Evolutionary conservation across 1,284 basidiomycete species (phyloP), one percentile per base, ranked within the genome.

Genomic region (Boletellus dicymbophilus): DNA sequence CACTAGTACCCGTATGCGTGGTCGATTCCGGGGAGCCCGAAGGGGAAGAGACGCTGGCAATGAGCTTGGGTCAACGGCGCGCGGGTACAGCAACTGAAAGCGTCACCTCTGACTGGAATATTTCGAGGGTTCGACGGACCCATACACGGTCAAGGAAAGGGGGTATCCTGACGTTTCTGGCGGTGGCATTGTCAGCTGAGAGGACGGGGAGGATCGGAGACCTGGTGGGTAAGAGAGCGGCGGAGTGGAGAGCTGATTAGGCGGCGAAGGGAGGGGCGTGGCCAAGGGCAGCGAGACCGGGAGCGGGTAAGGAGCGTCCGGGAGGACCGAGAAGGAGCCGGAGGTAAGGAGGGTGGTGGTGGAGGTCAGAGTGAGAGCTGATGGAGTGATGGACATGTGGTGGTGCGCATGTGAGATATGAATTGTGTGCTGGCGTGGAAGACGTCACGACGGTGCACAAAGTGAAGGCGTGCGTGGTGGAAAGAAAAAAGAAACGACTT

Each of bases 381-480:
- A 51, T 42, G 54, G 43, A 39, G 22, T 43, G 50, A 60, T 54
- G 63, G 48, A 58, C 62, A 67, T 64, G 62, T 49, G 65, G 63
- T 50, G 28, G 48, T 30, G 45, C 54, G 64, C 62, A 67, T 66
- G 64, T 61, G 54, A 48, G 52, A 51, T 53, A 51, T 58, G 52
- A 37, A 28, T 47, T 47, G 49, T 41, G 47, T 31, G 57, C 54
- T 44, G 51, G 46, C 49, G 61, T 63, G 58, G 62, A 54, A 43
- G 50, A 47, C 52, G 62, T 64, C n/a, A n/a, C n/a, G 49, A 57
- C 42, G 38, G 60, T 54, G 56, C 42, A 49, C 50, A 39, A 43
- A 37, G 52, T 59, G 52, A 54, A 63, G 44, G 28, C 30, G 20
- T n/a, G 46, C 15, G 45, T 37, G 30, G 53, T 52, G 34, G 51